phyloP scores from a whole-genome alignment of 1,284 basidiomycete species.

The Chondrostereum purpureum region DNA sequence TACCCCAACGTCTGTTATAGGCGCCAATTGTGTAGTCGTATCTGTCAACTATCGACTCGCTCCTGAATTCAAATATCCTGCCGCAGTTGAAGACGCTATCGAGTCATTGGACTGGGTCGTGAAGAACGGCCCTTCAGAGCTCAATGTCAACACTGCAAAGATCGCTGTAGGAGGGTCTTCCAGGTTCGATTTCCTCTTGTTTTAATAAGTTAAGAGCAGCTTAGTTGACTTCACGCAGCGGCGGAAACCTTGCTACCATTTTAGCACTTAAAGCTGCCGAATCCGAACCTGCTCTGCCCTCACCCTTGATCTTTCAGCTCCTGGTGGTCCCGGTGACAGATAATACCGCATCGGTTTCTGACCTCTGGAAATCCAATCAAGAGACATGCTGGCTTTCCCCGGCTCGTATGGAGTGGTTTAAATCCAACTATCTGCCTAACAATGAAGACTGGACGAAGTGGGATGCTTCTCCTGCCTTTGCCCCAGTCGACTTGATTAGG shows the following conservation, averaged over 20 bases:
- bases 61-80: slow-evolving; percentile 69
- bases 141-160: slow-evolving; percentile 21
- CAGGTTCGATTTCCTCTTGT: slow-evolving; percentile 45
- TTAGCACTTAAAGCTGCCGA: slow-evolving; percentile 57
- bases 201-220: neutral
- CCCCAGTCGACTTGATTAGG: slow-evolving; percentile 46
- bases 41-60: slow-evolving; percentile 72
- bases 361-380: slow-evolving; percentile 48
- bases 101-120: slow-evolving; percentile 62
- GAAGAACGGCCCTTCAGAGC: slow-evolving; percentile 30
- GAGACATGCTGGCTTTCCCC: slow-evolving; percentile 55
- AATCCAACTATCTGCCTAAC: slow-evolving; percentile 60
- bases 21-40: slow-evolving; percentile 47
- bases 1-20: slow-evolving; percentile 23
- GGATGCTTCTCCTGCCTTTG: slow-evolving; percentile 65
- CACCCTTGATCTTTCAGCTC: slow-evolving; percentile 57
- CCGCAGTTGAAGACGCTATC: slow-evolving; percentile 67
- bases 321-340: slow-evolving; percentile 69
- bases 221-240: slow-evolving; percentile 33
- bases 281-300: slow-evolving; percentile 31
- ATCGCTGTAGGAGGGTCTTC: slow-evolving; percentile 60
- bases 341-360: slow-evolving; percentile 45
- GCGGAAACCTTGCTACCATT: slow-evolving; percentile 67
- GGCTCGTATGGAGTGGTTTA: slow-evolving; percentile 69
- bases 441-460: slow-evolving; percentile 51